Percentiles rank a stretch among this genome's conserved stretches.
Evolutionary conservation across 768 basidiomycete genomes (phyloP).

Genomic region (Mycena haematopus): DNA sequence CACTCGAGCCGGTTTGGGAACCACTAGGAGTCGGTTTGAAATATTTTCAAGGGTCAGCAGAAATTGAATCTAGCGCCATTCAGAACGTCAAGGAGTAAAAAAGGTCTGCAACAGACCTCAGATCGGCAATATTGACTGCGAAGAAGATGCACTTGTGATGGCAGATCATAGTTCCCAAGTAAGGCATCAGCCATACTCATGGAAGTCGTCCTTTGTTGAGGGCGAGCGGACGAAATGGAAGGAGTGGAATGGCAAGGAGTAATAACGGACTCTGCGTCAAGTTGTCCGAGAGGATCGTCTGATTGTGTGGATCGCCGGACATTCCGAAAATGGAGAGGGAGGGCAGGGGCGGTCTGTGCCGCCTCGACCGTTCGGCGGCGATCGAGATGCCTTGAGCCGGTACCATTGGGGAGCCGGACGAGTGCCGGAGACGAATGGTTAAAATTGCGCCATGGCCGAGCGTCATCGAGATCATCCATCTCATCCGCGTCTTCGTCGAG

Average conservation of each 20-base stretch:
- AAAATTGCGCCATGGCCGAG: constrained; percentile 24
- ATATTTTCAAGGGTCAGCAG: constrained; percentile 90
- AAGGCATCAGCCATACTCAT: constrained; percentile 58
- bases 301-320: constrained; percentile 63
- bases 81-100: constrained; percentile 14
- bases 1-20: constrained; percentile 92
- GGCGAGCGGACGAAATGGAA: constrained; percentile 58
- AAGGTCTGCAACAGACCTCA: constrained; percentile 58
- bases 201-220: constrained; percentile 51
- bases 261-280: constrained; percentile 51
- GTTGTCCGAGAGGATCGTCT: constrained; percentile 78
- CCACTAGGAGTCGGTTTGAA: constrained; percentile 87
- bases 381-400: constrained; percentile 31
- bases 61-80: constrained; percentile 73
- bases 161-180: constrained; percentile 69
- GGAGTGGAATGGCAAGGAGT: constrained; percentile 77
- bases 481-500: constrained; percentile 53
- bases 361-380: constrained; percentile 62
- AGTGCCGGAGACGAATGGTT: constrained; percentile 24
- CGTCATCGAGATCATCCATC: constrained; percentile 38
- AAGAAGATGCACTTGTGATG: constrained; percentile 74
- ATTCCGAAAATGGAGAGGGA: constrained; percentile 66
- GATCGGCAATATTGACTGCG: constrained; percentile 89
- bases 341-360: constrained; percentile 76
- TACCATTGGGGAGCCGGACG: constrained; percentile 20